A percentile compares a stretch with the other conserved stretches of the same genome.
phyloP scores from a whole-genome alignment of 2,329 filamentous ascomycete genomes.

The Cercospora citrullina region DNA sequence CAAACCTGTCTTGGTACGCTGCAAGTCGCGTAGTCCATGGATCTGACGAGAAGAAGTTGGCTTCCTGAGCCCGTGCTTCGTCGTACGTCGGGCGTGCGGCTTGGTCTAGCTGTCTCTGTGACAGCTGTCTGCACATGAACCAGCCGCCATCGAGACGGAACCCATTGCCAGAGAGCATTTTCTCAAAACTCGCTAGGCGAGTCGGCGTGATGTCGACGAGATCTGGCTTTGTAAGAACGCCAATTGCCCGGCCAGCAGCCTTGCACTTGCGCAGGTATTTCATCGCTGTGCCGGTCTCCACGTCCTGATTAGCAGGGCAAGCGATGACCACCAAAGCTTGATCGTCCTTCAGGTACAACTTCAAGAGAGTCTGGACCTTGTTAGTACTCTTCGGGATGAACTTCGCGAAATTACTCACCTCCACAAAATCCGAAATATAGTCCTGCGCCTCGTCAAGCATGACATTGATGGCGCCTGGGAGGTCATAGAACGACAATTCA shows the following conservation, averaged over 20 bases:
- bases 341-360: constrained; percentile 66
- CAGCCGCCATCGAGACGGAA: constrained; percentile 73
- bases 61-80: constrained; percentile 52
- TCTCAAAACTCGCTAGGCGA: constrained; percentile 12
- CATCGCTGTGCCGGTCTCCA: constrained; percentile 71
- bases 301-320: constrained; percentile 74
- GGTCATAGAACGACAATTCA: constrained; percentile 77
- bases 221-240: constrained; percentile 82
- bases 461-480: constrained; percentile 78
- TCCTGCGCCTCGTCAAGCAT: constrained; percentile 61
- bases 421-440: constrained; percentile 70
- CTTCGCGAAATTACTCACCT: constrained; percentile 31
- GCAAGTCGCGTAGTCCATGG: constrained; percentile 51
- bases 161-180: constrained; percentile 56
- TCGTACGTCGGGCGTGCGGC: constrained; percentile 43
- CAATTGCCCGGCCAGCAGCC: constrained; percentile 47
- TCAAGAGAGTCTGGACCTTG: constrained; percentile 43
- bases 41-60: constrained; percentile 49
- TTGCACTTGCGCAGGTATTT: constrained; percentile 53
- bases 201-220: constrained; percentile 54
- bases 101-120: constrained; percentile 52
- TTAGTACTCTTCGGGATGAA: not conserved
- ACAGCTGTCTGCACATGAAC: constrained; percentile 70
- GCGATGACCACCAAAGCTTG: constrained; percentile 77
- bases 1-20: constrained; percentile 50